Evolutionary conservation across 2,329 filamentous ascomycete species (phyloP), one percentile per base, ranked within the genome.

Genomic region (Alternaria metachromatica): DNA sequence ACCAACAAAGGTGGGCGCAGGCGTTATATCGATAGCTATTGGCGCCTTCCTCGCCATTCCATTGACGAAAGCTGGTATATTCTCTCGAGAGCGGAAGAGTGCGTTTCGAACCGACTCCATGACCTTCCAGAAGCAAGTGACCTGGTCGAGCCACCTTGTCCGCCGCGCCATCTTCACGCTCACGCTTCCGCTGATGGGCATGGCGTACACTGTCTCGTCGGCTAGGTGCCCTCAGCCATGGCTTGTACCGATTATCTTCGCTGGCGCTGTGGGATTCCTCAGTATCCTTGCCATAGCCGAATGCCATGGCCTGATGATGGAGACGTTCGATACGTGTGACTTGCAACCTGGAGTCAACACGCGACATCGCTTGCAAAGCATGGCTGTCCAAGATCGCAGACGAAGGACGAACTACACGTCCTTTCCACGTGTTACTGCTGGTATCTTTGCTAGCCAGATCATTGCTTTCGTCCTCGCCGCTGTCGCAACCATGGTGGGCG

Each of bases 241-340:
- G 59, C 85, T 85, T n/a, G 81, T 90, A 1, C 92, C 91, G 4
- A 88, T 89, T 5, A 75, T 90, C 3, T 89, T 93, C 68, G 89
- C 90, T 0, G 87, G 85, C 1, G 76, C 88, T 5, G 86, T 93
- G 13, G 91, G 90, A 0, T 92, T 92, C 70, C 81, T 93, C 6
- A 90, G 89, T 2, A 90, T 89, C 55, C 85, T 95, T 10, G 91
- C 90, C 2, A 89, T 93, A 49, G 87, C 91, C 3, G 92, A 94
- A 78, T 93, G 91, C 78, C 88, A 90, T 67, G 90, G 91, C 1
- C 81, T 94, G 30, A 86, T 94, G 75, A 94, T 94, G 91, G 91
- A 94, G 74, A 90, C 89, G 0, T 94, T 90, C 76, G 92, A 94
- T 76, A 92, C 89, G n/a, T 92, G 90, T 44, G 92, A 94, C 76